These are phyloP conservation scores for Chlamydomonas applanata DNA, from an alignment of 139 green algal genomes.

Conservation along the genomic window DNA sequence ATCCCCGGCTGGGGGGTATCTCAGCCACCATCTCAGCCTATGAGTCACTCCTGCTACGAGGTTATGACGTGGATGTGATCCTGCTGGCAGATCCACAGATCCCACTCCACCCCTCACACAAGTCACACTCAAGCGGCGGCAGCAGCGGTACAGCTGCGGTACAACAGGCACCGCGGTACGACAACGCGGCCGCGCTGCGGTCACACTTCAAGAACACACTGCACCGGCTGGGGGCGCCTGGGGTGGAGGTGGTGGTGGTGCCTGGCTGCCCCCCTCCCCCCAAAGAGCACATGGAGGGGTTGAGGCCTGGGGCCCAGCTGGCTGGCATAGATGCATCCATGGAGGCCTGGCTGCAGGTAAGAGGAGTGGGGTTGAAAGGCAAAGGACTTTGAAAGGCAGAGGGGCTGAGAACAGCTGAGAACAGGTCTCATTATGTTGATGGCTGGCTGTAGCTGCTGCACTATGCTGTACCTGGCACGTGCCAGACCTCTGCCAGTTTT, in stretches of 20 bases:
- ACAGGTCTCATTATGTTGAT: background rate
- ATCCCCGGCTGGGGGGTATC: constrained; percentile 89
- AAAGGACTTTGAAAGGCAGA: no score
- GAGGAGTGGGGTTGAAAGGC: no score
- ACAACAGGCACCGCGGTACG: background rate
- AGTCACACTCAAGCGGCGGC: background rate
- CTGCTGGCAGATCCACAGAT: constrained; percentile 13
- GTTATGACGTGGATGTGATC: constrained; percentile 66
- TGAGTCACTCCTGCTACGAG: constrained; percentile 75
- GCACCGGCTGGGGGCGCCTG: constrained; percentile 34
- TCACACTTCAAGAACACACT: constrained; percentile 1
- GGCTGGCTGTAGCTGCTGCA: background rate
- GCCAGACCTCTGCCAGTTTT: no score
- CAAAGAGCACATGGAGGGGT: background rate
- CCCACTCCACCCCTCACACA: background rate
- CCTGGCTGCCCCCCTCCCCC: constrained; percentile 12
- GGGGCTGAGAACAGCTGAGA: background rate
- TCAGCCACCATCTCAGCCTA: constrained; percentile 80
- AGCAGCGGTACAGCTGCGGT: background rate
- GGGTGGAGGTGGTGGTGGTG: constrained; percentile 7
- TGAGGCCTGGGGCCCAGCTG: background rate
- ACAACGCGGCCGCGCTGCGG: constrained; percentile 19
- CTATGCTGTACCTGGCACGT: no score
- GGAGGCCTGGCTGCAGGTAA: constrained; percentile 58
- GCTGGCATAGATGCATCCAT: constrained; percentile 49